Evolutionary conservation across 371 early-diverging fungal genomes (phyloP), one percentile per base, ranked within the genome.

Genomic region (Coelomomyces lativittatus): DNA sequence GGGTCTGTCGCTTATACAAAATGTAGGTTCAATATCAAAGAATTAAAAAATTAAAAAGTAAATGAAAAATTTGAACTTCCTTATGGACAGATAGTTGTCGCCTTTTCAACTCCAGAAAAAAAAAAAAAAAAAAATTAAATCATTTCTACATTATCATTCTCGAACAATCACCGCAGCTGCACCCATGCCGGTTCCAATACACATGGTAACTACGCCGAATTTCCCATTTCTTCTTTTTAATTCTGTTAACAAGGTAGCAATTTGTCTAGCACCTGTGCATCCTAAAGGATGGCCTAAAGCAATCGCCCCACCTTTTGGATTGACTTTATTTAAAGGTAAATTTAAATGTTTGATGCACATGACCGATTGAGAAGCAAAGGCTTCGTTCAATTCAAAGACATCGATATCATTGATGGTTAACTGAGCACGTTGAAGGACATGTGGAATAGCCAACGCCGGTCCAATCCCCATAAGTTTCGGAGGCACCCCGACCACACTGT

Each of bases 261-360:
- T 78, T 63, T 91, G 89, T 57, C 98, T 82, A 21, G 96, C 90
- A 59, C 98, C 97, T 37, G 93, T 93, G 63, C 80, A 77, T 40
- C 87, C 90, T 57, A 84, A 60, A 47, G 79, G 89, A 67, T 95
- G 96, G 43, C 96, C 96, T 48, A 95, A 70, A 24, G 92, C 93
- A 54, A 97, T 95, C 30, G 96, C 91, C 53, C 98, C 98, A 53
- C 98, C 98, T 76, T 89, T 84, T 40, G 89, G 90, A 73, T 97
- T 97, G 54, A 95, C 91, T 79, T 85, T 93, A 49, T 83, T 78
- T 52, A 70, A 47, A 40, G 79, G 78, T 52, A 96, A 73, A 25
- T 79, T 78, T 36, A 91, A 78, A 64, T 83, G 80, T 64, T 90
- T 78, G 33, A 89, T 78, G 51, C 79, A 83, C 79, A 86, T 91